Conservation (phyloP, 2,329 filamentous ascomycete species). For the Sporothrix variecibatus region DNA sequence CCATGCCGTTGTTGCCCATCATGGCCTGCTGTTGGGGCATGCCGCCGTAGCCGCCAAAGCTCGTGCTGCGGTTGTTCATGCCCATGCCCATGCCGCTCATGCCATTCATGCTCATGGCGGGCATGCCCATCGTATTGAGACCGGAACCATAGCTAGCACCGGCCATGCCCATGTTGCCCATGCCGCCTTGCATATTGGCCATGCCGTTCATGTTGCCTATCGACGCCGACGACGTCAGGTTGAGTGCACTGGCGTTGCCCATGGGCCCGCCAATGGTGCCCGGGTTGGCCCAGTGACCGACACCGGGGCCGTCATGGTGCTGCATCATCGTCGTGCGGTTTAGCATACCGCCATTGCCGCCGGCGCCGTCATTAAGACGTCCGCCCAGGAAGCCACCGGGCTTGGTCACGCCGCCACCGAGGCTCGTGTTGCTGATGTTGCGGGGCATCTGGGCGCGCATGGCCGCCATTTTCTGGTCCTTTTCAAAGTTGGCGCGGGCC, state of each 20-base stretch:
- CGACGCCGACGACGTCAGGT: background rate
- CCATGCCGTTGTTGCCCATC: slow-evolving; percentile 9
- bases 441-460: slow-evolving; percentile 54
- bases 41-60: slow-evolving; percentile 11
- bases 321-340: background rate
- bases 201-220: slow-evolving; percentile 11
- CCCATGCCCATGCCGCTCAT: slow-evolving; percentile 9
- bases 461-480: slow-evolving; percentile 52
- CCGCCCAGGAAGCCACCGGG: slow-evolving; percentile 54
- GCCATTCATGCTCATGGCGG: background rate
- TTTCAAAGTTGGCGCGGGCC: slow-evolving; percentile 44
- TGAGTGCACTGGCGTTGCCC: slow-evolving; percentile 27
- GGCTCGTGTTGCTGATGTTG: background rate
- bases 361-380: slow-evolving; percentile 56
- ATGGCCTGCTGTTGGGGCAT: slow-evolving; percentile 18
- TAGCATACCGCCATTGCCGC: slow-evolving; percentile 40
- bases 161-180: slow-evolving; percentile 12
- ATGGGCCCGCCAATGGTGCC: slow-evolving; percentile 22
- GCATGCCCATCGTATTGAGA: slow-evolving; percentile 10
- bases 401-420: slow-evolving; percentile 25
- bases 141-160: background rate
- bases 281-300: slow-evolving; percentile 22
- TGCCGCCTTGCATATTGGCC: background rate
- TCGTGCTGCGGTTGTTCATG: slow-evolving; percentile 13
- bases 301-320: slow-evolving; percentile 23